These are phyloP conservation scores for Moringa oleifera DNA, from an alignment of 345 rosid species.

Conservation along the genomic window DNA sequence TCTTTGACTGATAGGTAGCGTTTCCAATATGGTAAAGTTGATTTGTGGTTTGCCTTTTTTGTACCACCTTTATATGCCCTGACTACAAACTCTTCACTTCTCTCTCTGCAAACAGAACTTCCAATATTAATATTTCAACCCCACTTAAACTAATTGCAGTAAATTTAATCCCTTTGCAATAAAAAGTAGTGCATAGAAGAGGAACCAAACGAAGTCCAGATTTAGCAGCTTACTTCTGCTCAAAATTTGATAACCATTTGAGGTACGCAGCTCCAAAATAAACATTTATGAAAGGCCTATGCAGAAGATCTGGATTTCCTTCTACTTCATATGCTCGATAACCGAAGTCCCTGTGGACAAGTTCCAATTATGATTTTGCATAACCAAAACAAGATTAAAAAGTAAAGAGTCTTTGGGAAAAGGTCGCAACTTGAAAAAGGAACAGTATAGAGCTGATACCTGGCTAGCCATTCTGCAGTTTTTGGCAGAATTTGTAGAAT, in stretches of 20 bases:
- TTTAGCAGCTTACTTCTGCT: slow-evolving; percentile 42
- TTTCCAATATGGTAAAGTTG: slow-evolving; percentile 83
- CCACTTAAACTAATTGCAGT: not conserved
- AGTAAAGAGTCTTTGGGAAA: not conserved
- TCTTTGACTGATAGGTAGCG: slow-evolving; percentile 78
- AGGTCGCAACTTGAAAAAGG: not conserved
- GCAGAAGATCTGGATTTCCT: slow-evolving; percentile 59
- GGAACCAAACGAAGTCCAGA: not conserved
- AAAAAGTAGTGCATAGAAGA: not conserved
- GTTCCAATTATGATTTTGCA: slow-evolving; percentile 15
- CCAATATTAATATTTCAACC: slow-evolving; percentile 12
- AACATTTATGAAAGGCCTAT: slow-evolving; percentile 70
- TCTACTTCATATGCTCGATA: slow-evolving; percentile 48
- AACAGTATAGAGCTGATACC: slow-evolving; percentile 37
- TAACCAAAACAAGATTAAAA: slow-evolving; percentile 1
- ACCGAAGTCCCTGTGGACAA: slow-evolving; percentile 56
- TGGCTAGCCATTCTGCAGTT: slow-evolving; percentile 65
- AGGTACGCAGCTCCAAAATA: slow-evolving; percentile 92
- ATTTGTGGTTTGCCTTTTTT: slow-evolving; percentile 76
- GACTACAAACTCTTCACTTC: slow-evolving; percentile 85
- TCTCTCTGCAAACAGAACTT: slow-evolving; percentile 43
- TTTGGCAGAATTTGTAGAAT: slow-evolving; percentile 70
- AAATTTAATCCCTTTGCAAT: not conserved
- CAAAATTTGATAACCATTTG: slow-evolving; percentile 68
- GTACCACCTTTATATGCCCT: slow-evolving; percentile 81